A percentile compares a stretch with the other conserved stretches of the same genome.
Evolutionary conservation across 2,329 filamentous ascomycete species (phyloP).

Genomic region (Xylaria sp.): DNA sequence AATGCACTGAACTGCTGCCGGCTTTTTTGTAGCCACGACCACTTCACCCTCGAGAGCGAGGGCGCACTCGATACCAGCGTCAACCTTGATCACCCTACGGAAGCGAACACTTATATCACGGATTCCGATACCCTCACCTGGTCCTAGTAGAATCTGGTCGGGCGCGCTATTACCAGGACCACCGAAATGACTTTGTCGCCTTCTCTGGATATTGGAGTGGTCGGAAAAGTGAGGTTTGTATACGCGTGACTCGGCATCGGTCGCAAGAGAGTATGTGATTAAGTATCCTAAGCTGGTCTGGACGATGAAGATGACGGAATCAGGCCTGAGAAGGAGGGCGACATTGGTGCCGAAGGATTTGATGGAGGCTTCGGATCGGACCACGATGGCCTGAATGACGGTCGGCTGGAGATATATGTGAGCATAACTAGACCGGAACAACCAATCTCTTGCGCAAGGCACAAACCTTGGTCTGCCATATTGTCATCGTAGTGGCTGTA

Average conservation of each 20-base stretch:
- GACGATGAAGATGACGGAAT: constrained; percentile 88
- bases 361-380: constrained; percentile 79
- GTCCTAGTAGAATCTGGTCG: constrained; percentile 69
- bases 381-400: constrained; percentile 81
- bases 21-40: constrained; percentile 87
- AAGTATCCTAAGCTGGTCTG: constrained; percentile 85
- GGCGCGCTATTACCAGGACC: constrained; percentile 57
- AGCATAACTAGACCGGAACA: constrained; percentile 30
- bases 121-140: constrained; percentile 81
- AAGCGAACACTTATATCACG: constrained; percentile 89
- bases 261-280: constrained; percentile 91
- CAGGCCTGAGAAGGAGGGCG: constrained; percentile 82
- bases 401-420: constrained; percentile 65
- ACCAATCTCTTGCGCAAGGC: constrained; percentile 10
- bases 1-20: constrained; percentile 95
- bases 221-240: constrained; percentile 82
- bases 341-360: constrained; percentile 83
- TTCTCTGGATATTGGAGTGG: constrained; percentile 63
- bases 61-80: constrained; percentile 88
- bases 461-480: constrained; percentile 93
- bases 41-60: constrained; percentile 91
- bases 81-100: constrained; percentile 96
- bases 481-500: constrained; percentile 80
- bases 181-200: constrained; percentile 63
- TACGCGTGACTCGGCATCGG: constrained; percentile 78